Evolutionary conservation across 2,329 filamentous ascomycete genomes (phyloP), one percentile per base, ranked within the genome.

Genomic region (Didymella keratinophila): DNA sequence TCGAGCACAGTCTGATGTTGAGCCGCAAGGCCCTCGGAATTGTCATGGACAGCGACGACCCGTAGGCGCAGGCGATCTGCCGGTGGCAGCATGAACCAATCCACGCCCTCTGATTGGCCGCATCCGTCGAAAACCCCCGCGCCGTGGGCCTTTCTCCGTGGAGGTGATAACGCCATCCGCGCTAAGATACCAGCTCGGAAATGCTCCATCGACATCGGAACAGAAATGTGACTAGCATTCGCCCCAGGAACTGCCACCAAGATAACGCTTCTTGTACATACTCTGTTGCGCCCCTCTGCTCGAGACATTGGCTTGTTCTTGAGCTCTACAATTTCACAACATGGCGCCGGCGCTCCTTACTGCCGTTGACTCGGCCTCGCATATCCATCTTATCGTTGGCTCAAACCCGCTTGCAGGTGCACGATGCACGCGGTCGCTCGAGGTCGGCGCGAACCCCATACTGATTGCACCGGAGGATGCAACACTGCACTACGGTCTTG

Each of bases 381-480:
- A 92, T 72, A 78, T 93, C 39, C 95, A 99, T 76, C 83, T 99
- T 57, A 86, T 99, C 70, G 78, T 98, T 63, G 95, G 95, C 58
- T 88, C 89, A 32, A 95, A 93, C 71, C 88, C 94, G 14, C 84
- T 99, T 39, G 94, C 95, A n/a, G 89, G 90, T 51, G 86, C 92
- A 30, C 87, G 95, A 68, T 96, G 91, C 79, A 80, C 85, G 12
- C 91, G 92, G 72, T 93, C 92, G 3, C 78, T 97, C 49, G 86
- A 89, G 69, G 90, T 92, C 16, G 94, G 94, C 68, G 95, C 95
- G 48, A 86, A 78, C 45, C 92, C 95, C 0, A 85, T 95, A 41
- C 80, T 98, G 43, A 83, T 99, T 70, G 87, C 92, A 3, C 89
- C 92, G 0, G 84, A 85, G 53, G 82, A 85, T 1, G 81, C 83